Evolutionary conservation across 2,329 filamentous ascomycete species (phyloP), one percentile per base, ranked within the genome.

Genomic region (Fusarium floridanum): DNA sequence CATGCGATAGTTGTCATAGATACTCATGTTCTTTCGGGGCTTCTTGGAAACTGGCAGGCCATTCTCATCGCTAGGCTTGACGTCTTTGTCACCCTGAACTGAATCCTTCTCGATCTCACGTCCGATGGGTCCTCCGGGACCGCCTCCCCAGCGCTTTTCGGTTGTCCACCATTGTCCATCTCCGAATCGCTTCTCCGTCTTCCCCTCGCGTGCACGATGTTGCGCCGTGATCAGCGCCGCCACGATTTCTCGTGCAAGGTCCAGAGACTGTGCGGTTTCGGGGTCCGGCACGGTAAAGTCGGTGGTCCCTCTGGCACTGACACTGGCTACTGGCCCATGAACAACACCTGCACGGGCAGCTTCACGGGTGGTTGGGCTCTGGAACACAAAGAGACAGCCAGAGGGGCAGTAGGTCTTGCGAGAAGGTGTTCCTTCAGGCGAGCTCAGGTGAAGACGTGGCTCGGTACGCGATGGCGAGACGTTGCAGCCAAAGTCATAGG

Each of bases 401-500:
- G 89, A 91, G 4, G 89, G 84, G 67, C 89, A 89, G 81, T 91
- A 91, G 2, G 90, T 88, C 74, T 83, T 85, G 68, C 83, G 85
- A 11, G 81, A 80, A 14, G 59, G 75, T 72, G 71, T 78, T 71
- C 74, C 78, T 66, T 78, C 74, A 3, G 82, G 80, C n/a, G 84
- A 84, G 59, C 83, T 84, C 61, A 92, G 80, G 55, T 91, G 86
- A 22, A 92, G 83, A 4, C 91, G 86, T 11, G 91, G 91, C 75
- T 92, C 91, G 27, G 85, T 83, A 45, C 90, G 87, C 17, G 90
- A 84, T 29, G 87, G 84, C 3, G 85, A 84, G 59, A 91, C 87
- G 74, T 88, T 92, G 80, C 91, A 92, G 61, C 90, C 89, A 80
- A 92, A 92, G 72, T 92, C 90, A 76, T 92, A 92, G 20, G 90